Base-by-base conservation (phyloP, 2,329 filamentous ascomycete species). In the Aspergillus arachidicola region DNA sequence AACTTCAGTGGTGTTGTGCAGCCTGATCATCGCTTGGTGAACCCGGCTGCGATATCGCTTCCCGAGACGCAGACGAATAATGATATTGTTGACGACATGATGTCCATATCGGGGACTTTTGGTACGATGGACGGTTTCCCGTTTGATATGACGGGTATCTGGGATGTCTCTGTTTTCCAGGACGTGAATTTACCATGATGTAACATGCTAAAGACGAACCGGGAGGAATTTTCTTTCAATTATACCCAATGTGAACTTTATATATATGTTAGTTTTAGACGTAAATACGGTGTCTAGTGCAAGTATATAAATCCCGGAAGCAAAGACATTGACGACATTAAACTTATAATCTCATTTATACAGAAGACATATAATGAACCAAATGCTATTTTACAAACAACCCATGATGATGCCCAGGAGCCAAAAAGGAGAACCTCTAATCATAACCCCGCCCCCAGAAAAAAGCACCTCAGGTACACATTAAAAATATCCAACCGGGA, bases 61-160 rank as follows among this genome's bases (percentile, higher is more conserved):
- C 78, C 78, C 0, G 79, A 81, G 64, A 79, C 78, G 1, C 74
- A 79, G 65, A 80, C 78, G 14, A 79, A 81, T 61, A 80, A 80
- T 58, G 79, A 81, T 60, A 80, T 81, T 53, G 78, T 80, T 19
- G 78, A 80, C 43, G 79, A 81, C 61, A 80, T 81, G 79, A 81
- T 81, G 79, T 80, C 78, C 1, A 80, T 81, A 45, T 80, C 79
- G 1, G 77, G 77, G 61, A 79, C 78, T 0, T 81, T 81, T 59
- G 79, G 78, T 11, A 80, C 79, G 6, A 80, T 81, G 78, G 79
- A 81, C 62, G 79, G 79, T 2, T 80, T 81, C 64, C 79, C 79
- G 23, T 80, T 81, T 64, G 79, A 81, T 64, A 81, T 81, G 79
- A 80, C 79, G 6, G 79, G 79, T 32, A 80, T 81, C 43, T 81